A percentile compares a stretch with the other conserved stretches of the same genome.
Conservation (phyloP, 1,139 yeast genomes). For the Candida frijolesensis region DNA sequence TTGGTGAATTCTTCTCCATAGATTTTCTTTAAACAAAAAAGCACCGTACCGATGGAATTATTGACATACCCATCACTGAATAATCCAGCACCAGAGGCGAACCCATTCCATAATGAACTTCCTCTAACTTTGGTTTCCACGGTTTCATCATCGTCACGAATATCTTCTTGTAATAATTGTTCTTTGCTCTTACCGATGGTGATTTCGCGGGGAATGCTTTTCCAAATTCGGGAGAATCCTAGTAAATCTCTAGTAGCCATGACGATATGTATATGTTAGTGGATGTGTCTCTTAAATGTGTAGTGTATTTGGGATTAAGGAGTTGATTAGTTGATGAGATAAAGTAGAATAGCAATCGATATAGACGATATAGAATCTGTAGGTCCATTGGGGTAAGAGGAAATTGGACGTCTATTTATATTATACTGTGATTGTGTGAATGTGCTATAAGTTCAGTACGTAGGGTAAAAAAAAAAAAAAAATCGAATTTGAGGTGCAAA, state of each 20-base stretch:
- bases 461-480: neutral
- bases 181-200: conserved; percentile 27
- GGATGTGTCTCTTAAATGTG: too few species aligned
- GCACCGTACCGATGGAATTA: conserved; percentile 76
- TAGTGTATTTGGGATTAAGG: too few species aligned
- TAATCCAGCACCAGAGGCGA: conserved; percentile 87
- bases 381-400: neutral
- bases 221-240: conserved; percentile 37
- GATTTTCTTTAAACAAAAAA: conserved; percentile 64
- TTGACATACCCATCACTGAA: conserved; percentile 90
- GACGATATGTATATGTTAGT: neutral
- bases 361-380: too few species aligned
- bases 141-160: conserved; percentile 18
- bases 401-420: neutral
- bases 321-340: too few species aligned
- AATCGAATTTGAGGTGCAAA: neutral
- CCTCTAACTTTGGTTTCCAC: conserved; percentile 20
- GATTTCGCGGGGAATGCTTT: conserved; percentile 22
- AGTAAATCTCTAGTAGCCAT: conserved; percentile 57
- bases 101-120: conserved; percentile 63
- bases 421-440: too few species aligned
- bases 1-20: conserved; percentile 63
- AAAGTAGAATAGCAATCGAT: too few species aligned
- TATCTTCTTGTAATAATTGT: conserved; percentile 26
- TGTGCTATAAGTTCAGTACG: neutral